Conservation (phyloP, 192 early-diverging fungal genomes). For the Coemansia sp. region DNA sequence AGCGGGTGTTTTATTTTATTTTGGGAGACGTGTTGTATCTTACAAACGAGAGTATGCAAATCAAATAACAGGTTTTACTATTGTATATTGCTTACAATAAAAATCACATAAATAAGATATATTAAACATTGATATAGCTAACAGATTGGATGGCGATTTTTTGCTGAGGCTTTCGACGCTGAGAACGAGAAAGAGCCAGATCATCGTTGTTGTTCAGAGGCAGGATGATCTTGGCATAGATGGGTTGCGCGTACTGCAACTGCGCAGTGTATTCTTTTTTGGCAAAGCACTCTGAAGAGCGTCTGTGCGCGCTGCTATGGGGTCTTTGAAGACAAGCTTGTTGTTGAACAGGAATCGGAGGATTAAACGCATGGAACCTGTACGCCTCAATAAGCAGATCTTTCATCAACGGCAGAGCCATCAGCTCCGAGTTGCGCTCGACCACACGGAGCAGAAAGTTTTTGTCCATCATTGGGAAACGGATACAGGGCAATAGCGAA, state of each 20-base stretch:
- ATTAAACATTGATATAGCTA: background rate
- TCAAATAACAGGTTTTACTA: too few species aligned
- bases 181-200: conserved; percentile 40
- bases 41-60: too few species aligned
- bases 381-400: conserved; percentile 55
- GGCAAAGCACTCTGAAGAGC: conserved; percentile 30
- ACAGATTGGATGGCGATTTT: conserved; percentile 29
- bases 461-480: conserved; percentile 53
- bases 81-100: background rate
- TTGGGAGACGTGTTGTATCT: too few species aligned
- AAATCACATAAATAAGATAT: background rate
- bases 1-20: background rate
- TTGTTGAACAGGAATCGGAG: background rate
- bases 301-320: conserved; percentile 3
- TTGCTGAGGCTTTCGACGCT: conserved; percentile 37
- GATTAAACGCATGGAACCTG: conserved; percentile 54
- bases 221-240: conserved; percentile 51
- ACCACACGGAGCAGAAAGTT: conserved; percentile 47
- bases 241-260: conserved; percentile 4
- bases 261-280: conserved; percentile 29
- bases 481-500: conserved; percentile 37
- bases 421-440: conserved; percentile 42
- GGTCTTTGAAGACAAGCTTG: background rate
- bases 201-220: conserved; percentile 43
- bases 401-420: conserved; percentile 52